Evolutionary conservation across 2,329 filamentous ascomycete genomes (phyloP).

Genomic region (Microcyclospora pomicola): DNA sequence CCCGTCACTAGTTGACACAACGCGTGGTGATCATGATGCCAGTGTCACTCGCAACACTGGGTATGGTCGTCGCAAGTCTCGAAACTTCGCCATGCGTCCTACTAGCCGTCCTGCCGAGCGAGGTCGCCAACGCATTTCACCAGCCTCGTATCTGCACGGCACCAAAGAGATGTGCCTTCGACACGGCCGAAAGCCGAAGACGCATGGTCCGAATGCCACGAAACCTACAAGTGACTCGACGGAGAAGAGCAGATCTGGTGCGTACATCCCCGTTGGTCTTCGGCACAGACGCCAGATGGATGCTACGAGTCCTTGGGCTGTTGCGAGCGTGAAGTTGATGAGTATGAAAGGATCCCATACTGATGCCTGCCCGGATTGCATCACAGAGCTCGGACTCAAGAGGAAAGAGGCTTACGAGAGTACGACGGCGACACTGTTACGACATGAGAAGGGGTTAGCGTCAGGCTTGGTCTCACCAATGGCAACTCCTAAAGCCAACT

Average conservation of each 20-base stretch:
- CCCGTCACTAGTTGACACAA: not conserved
- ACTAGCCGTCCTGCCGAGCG: conserved; percentile 1
- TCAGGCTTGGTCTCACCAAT: no score
- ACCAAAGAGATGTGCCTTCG: conserved; percentile 16
- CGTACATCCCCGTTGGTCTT: conserved; percentile 16
- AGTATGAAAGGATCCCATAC: conserved; percentile 5
- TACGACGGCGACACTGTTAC: no score
- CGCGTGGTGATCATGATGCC: conserved; percentile 1
- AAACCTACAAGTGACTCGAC: conserved; percentile 13
- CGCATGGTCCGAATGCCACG: not conserved
- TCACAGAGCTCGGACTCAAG: conserved; percentile 17
- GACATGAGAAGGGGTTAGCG: no score
- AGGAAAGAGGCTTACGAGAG: conserved; percentile 8
- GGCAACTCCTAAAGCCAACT: no score
- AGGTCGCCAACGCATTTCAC: conserved; percentile 9
- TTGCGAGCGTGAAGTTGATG: conserved; percentile 1
- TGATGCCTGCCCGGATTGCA: conserved; percentile 21
- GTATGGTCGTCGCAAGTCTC: conserved; percentile 1
- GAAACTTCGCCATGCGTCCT: conserved; percentile 1
- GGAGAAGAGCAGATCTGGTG: conserved; percentile 16
- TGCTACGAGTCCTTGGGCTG: conserved; percentile 18
- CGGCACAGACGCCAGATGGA: conserved; percentile 15
- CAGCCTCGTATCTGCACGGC: conserved; percentile 8
- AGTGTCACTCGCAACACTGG: not conserved
- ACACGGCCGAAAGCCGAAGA: conserved; percentile 16